A percentile compares a stretch with the other conserved stretches of the same genome.
These are phyloP conservation scores for Ophiosphaerella korrae DNA, from an alignment of 2,329 filamentous ascomycete genomes.

Conservation along the genomic window DNA sequence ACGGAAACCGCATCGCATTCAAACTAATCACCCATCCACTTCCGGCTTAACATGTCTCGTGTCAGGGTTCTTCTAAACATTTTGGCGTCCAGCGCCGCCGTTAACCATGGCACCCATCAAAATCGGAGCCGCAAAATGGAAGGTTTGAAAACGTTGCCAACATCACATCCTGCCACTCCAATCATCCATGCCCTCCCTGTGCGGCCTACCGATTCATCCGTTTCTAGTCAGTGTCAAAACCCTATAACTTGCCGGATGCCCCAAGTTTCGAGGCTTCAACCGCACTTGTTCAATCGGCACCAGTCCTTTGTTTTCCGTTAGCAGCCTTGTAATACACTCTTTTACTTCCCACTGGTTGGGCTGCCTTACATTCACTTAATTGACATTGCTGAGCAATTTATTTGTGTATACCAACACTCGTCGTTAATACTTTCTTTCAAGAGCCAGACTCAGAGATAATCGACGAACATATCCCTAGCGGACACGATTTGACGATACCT, in stretches of 20 bases:
- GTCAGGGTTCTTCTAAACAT: conserved; percentile 47
- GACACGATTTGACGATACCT: conserved; percentile 32
- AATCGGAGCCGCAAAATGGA: conserved; percentile 42
- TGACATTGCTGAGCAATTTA: conserved; percentile 50
- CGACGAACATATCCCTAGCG: conserved; percentile 46
- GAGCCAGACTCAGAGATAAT: conserved; percentile 53
- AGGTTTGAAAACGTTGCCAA: conserved; percentile 51
- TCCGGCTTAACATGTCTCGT: conserved; percentile 46
- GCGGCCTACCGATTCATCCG: conserved; percentile 28
- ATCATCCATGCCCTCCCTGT: conserved; percentile 42
- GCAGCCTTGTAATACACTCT: conserved; percentile 53
- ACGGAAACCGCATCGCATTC: conserved; percentile 35
- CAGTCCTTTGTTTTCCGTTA: conserved; percentile 46
- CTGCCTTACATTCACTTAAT: conserved; percentile 58
- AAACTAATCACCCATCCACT: conserved; percentile 32
- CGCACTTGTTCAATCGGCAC: conserved; percentile 46
- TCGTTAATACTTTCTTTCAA: conserved; percentile 46
- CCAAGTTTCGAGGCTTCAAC: conserved; percentile 46
- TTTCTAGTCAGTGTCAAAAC: conserved; percentile 39
- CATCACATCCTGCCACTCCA: conserved; percentile 48
- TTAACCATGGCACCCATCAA: conserved; percentile 44
- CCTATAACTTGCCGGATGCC: conserved; percentile 44
- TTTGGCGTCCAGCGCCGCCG: conserved; percentile 35
- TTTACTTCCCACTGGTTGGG: conserved; percentile 61
- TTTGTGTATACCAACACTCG: conserved; percentile 35